These are phyloP conservation scores for Hsuehochloa calcarea DNA, from an alignment of 176 grass and related monocot species.

Conservation along the genomic window DNA sequence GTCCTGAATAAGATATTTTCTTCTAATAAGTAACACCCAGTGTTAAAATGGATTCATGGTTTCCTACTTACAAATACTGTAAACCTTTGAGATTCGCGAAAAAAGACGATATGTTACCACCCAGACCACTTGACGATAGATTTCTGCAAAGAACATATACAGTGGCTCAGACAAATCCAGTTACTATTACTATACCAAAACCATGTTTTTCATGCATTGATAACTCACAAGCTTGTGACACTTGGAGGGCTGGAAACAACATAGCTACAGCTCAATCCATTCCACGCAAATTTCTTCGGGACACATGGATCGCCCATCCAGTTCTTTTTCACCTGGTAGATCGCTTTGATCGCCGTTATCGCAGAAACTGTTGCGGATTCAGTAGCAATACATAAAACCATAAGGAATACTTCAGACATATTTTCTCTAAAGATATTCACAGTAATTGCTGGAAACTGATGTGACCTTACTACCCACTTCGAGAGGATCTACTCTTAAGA, in stretches of 20 bases:
- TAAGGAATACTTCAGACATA: too few species aligned
- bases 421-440: too few species aligned
- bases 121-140: constrained; percentile 45
- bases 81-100: constrained; percentile 22
- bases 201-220: background rate
- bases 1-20: background rate
- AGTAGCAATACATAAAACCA: background rate
- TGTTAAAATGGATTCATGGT: background rate
- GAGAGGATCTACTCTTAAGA: too few species aligned
- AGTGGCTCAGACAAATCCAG: background rate
- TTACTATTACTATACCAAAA: too few species aligned
- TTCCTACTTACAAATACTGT: constrained; percentile 42
- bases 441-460: too few species aligned
- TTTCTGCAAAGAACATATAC: constrained; percentile 36
- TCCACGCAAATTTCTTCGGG: constrained; percentile 52
- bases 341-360: constrained; percentile 45
- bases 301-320: constrained; percentile 68
- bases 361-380: constrained; percentile 43
- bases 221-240: constrained; percentile 43
- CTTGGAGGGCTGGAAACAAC: constrained; percentile 33
- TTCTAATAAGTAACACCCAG: background rate
- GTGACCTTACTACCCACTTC: too few species aligned
- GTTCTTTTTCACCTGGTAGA: constrained; percentile 43
- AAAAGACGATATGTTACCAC: constrained; percentile 38
- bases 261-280: constrained; percentile 57